These are phyloP conservation scores for Geranomyces variabilis DNA, from an alignment of 192 early-diverging fungal species.

Conservation along the genomic window DNA sequence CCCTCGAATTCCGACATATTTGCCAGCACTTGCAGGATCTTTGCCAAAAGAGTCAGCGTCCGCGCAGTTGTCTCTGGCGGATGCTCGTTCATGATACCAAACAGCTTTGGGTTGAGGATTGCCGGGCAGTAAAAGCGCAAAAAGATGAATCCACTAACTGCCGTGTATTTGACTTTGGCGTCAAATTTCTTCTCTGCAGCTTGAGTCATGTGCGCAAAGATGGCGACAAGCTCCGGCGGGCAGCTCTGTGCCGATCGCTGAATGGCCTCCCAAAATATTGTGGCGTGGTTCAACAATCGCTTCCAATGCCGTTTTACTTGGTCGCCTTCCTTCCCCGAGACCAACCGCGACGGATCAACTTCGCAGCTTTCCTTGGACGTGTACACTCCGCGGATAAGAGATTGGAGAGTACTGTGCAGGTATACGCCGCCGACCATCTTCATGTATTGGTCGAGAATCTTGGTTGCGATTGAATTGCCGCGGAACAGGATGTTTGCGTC, in stretches of 20 bases:
- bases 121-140: conserved; percentile 65
- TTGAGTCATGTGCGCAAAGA: conserved; percentile 24
- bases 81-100: conserved; percentile 48
- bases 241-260: conserved; percentile 38
- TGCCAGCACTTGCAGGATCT: conserved; percentile 65
- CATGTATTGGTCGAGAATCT: conserved; percentile 63
- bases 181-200: conserved; percentile 19
- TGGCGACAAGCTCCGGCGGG: conserved; percentile 36
- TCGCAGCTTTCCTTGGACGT: conserved; percentile 38
- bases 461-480: conserved; percentile 60
- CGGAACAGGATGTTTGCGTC: conserved; percentile 63
- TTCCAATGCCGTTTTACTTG: conserved; percentile 45
- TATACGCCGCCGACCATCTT: conserved; percentile 55
- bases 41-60: conserved; percentile 59
- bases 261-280: conserved; percentile 51
- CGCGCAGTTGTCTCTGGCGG: conserved; percentile 47
- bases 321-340: conserved; percentile 34
- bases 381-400: conserved; percentile 36
- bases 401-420: conserved; percentile 44
- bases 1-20: conserved; percentile 60
- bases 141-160: conserved; percentile 63
- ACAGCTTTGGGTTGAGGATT: conserved; percentile 56
- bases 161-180: conserved; percentile 37
- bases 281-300: conserved; percentile 43
- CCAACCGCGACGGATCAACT: conserved; percentile 28